Conservation (phyloP, 2,329 filamentous ascomycete species). For the Clonostachys byssicola region DNA sequence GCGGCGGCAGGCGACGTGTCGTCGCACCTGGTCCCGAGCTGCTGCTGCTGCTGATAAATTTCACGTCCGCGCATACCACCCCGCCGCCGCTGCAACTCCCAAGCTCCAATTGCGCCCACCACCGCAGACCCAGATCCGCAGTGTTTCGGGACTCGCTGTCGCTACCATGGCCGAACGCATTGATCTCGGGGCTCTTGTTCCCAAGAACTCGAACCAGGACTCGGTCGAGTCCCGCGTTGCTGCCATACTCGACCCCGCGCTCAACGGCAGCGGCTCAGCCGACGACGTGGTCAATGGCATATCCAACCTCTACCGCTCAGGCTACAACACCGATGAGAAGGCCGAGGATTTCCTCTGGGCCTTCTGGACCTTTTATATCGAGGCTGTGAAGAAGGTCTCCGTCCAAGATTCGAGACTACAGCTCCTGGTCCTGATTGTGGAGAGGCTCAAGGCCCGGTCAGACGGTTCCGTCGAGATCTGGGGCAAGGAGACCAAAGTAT, state of each 20-base stretch:
- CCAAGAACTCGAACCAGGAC: background rate
- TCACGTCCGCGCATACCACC: no score
- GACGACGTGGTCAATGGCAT: conserved; percentile 13
- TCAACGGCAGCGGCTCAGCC: conserved; percentile 8
- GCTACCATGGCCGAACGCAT: conserved; percentile 1
- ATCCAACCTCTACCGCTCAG: conserved; percentile 14
- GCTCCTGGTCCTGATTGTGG: conserved; percentile 12
- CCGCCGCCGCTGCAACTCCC: no score
- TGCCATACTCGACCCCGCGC: conserved; percentile 13
- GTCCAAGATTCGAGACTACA: conserved; percentile 15
- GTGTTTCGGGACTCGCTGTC: no score
- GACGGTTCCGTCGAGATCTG: conserved; percentile 17
- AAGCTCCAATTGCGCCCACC: no score
- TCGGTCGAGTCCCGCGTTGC: conserved; percentile 10
- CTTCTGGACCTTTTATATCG: conserved; percentile 18
- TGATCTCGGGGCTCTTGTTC: background rate
- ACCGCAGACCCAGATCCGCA: no score
- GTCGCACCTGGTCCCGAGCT: no score
- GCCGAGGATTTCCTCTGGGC: conserved; percentile 18
- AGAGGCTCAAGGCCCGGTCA: conserved; percentile 12
- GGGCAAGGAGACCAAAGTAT: conserved; percentile 15
- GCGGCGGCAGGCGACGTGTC: no score
- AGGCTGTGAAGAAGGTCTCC: conserved; percentile 14
- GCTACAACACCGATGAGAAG: conserved; percentile 5
- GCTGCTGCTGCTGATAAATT: no score